Evolutionary conservation across 2,329 filamentous ascomycete species (phyloP).

Genomic region (Metarhizium humberi): DNA sequence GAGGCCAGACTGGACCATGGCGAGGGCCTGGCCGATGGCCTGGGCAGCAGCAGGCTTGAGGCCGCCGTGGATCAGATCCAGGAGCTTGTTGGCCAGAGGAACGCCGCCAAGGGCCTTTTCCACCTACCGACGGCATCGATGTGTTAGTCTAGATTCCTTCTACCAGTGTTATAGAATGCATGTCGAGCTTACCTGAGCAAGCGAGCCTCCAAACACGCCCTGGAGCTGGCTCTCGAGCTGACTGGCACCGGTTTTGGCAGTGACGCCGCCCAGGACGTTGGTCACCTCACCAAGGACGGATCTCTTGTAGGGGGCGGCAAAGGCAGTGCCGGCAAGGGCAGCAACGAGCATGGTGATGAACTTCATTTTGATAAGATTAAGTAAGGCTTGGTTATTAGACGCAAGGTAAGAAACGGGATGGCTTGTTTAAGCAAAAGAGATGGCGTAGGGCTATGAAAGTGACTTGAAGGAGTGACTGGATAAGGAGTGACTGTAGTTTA

Average conservation of each 20-base stretch:
- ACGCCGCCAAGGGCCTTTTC: conserved; percentile 11
- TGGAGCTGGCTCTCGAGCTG: conserved; percentile 13
- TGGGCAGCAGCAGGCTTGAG: conserved; percentile 7
- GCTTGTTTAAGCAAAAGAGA: not conserved
- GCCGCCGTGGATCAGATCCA: conserved; percentile 10
- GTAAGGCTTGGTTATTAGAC: not conserved
- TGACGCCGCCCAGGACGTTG: conserved; percentile 7
- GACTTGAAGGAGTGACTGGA: not conserved
- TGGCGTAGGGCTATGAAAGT: not conserved
- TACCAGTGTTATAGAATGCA: not conserved
- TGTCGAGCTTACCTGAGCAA: not conserved
- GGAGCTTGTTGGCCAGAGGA: conserved; percentile 13
- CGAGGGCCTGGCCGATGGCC: conserved; percentile 14
- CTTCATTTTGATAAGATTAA: conserved; percentile 10
- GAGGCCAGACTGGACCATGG: conserved; percentile 12
- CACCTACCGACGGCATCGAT: conserved; percentile 1
- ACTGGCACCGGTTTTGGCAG: conserved; percentile 8
- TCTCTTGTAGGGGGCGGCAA: conserved; percentile 8
- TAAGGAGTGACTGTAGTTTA: not conserved
- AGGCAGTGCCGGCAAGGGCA: conserved; percentile 10
- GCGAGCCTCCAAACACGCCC: conserved; percentile 8
- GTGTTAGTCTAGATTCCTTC: not conserved
- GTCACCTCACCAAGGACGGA: conserved; percentile 10
- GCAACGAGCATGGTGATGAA: conserved; percentile 10
- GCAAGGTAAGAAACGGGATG: not conserved